Percentiles rank a stretch among this genome's conserved stretches.
Evolutionary conservation across 1,139 yeast genomes (phyloP).

Genomic region (Saccharomyces hybrid): DNA sequence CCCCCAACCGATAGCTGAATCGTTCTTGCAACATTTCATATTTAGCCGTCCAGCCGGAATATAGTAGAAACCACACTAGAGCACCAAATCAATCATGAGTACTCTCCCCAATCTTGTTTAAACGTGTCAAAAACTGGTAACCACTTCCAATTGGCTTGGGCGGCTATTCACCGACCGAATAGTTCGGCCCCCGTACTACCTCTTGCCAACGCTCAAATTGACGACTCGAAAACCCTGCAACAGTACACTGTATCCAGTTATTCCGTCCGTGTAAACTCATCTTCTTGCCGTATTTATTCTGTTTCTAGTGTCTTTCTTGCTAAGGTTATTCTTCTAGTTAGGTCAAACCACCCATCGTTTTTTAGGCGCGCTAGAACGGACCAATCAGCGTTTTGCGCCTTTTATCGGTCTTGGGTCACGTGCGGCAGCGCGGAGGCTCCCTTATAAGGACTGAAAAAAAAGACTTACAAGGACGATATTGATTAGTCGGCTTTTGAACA

Average conservation of each 20-base stretch:
- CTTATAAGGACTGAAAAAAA: not conserved
- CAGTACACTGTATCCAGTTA: not conserved
- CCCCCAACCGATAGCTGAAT: not conserved
- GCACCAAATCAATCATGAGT: not conserved
- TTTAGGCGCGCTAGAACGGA: not conserved
- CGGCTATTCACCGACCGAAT: not conserved
- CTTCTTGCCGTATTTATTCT: not conserved
- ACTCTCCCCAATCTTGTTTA: not conserved
- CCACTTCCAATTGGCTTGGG: not conserved
- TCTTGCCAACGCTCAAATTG: not conserved
- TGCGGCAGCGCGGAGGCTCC: slow-evolving; percentile 1
- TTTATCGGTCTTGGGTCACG: slow-evolving; percentile 1
- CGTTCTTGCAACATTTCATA: not conserved
- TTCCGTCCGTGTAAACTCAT: not conserved
- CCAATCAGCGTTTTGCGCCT: slow-evolving; percentile 1
- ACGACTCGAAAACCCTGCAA: not conserved
- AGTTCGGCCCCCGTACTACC: not conserved
- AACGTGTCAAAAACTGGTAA: not conserved
- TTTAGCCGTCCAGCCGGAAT: not conserved
- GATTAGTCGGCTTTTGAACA: not conserved
- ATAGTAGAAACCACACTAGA: not conserved
- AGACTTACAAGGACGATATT: not conserved
- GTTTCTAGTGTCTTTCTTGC: not conserved
- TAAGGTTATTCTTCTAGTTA: not conserved
- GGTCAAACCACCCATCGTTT: not conserved